These are phyloP conservation scores for Saussurea involucrata DNA, from an alignment of 129 eudicot genomes.

Conservation along the genomic window DNA sequence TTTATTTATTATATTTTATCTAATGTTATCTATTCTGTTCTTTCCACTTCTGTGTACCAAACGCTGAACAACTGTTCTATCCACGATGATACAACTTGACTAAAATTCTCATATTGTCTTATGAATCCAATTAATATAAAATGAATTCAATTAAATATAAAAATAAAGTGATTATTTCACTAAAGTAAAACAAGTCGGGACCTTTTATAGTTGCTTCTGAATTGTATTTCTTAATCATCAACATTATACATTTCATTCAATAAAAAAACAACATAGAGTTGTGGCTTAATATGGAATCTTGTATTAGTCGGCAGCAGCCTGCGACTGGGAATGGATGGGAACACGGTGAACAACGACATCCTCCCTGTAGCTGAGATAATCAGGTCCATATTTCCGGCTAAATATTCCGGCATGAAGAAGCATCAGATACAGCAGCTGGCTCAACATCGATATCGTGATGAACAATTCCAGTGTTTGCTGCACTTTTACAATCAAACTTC, in stretches of 20 bases:
- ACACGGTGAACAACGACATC: conserved; percentile 15
- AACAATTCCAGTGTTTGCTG: conserved; percentile 81
- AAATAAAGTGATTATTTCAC: too few relatives aligned
- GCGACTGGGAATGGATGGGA: conserved; percentile 18
- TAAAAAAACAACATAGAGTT: not conserved
- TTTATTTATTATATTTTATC: too few relatives aligned
- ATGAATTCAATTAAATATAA: too few relatives aligned
- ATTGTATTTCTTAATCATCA: not conserved
- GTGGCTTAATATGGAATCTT: not conserved
- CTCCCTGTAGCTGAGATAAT: conserved; percentile 23
- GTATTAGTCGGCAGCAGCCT: conserved; percentile 3
- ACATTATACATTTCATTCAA: not conserved
- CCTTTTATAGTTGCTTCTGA: not conserved
- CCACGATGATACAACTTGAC: too few relatives aligned
- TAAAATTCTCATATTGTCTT: too few relatives aligned
- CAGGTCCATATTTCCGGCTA: conserved; percentile 51
- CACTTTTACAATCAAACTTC: not conserved
- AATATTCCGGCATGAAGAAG: conserved; percentile 71
- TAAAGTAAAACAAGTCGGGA: too few relatives aligned
- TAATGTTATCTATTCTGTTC: too few relatives aligned
- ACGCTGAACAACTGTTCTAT: too few relatives aligned
- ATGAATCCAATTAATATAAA: too few relatives aligned
- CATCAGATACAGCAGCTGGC: conserved; percentile 63
- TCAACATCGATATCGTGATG: conserved; percentile 55
- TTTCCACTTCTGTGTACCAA: too few relatives aligned